Evolutionary conservation across 169 alveolate genomes (phyloP).

Genomic region (Babesia microti): DNA sequence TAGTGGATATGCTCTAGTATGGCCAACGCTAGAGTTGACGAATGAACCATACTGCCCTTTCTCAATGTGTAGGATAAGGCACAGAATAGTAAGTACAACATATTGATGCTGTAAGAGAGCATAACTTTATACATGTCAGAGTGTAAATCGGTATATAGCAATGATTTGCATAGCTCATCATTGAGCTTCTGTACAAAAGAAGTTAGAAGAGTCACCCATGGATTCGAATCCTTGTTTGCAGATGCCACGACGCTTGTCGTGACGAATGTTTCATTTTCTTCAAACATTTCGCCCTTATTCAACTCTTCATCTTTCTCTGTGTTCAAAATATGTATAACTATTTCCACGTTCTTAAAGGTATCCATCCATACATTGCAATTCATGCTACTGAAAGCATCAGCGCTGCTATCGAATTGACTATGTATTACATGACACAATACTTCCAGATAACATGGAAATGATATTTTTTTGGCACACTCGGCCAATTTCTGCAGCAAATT

Average conservation of each 20-base stretch:
- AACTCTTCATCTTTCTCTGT: constrained; percentile 22
- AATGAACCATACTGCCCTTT: constrained; percentile 46
- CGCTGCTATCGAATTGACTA: constrained; percentile 73
- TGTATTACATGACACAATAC: constrained; percentile 73
- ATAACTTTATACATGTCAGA: constrained; percentile 64
- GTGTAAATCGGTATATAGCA: constrained; percentile 72
- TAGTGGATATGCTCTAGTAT: constrained; percentile 71
- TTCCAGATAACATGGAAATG: constrained; percentile 65
- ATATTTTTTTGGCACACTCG: constrained; percentile 65
- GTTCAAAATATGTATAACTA: constrained; percentile 31
- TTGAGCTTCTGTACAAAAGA: constrained; percentile 66
- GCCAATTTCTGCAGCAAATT: constrained; percentile 65
- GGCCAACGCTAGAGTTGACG: constrained; percentile 49
- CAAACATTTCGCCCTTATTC: constrained; percentile 20
- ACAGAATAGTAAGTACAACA: constrained; percentile 56
- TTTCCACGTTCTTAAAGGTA: constrained; percentile 56
- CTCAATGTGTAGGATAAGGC: constrained; percentile 47
- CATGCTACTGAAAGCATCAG: constrained; percentile 74
- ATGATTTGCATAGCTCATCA: constrained; percentile 72
- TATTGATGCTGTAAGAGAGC: constrained; percentile 56
- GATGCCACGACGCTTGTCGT: not conserved
- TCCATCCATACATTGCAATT: constrained; percentile 66
- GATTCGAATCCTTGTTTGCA: constrained; percentile 10
- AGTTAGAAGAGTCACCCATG: constrained; percentile 62
- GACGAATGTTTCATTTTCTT: constrained; percentile 15